Percentiles rank a stretch among this genome's conserved stretches.
Conservation (phyloP, 2,329 filamentous ascomycete species). For the Calonectria montana region DNA sequence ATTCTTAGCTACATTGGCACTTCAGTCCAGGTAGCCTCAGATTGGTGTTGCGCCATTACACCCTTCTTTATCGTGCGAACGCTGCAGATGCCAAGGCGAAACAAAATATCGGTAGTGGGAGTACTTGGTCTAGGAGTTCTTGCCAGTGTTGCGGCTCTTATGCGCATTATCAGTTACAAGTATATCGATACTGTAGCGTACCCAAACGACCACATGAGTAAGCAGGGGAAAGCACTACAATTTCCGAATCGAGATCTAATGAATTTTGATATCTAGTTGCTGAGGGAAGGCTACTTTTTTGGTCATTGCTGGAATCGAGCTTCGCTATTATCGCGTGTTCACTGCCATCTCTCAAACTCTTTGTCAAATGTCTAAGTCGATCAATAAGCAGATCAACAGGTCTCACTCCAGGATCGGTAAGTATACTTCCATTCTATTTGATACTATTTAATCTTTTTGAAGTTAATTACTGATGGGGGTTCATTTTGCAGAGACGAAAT, state of each 20-base stretch:
- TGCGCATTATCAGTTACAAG: constrained; percentile 30
- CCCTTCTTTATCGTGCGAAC: constrained; percentile 44
- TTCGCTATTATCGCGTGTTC: constrained; percentile 31
- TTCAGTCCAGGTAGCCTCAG: constrained; percentile 35
- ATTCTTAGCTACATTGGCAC: constrained; percentile 31
- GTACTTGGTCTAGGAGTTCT: constrained; percentile 26
- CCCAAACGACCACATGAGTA: constrained; percentile 17
- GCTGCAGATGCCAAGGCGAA: constrained; percentile 39
- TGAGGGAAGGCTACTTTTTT: constrained; percentile 25
- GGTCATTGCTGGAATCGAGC: constrained; percentile 25
- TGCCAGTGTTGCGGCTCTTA: constrained; percentile 28
- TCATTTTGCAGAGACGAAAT: not conserved
- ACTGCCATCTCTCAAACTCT: constrained; percentile 24
- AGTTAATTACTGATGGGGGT: not conserved
- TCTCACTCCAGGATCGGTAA: constrained; percentile 11
- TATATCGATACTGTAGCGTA: constrained; percentile 22
- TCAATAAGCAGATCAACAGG: constrained; percentile 19
- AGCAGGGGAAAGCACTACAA: not conserved
- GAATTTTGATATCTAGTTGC: not conserved
- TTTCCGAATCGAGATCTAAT: not conserved
- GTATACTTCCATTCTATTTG: accelerated
- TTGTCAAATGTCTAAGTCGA: constrained; percentile 11
- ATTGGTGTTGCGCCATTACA: constrained; percentile 44
- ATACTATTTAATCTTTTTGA: too few relatives aligned
- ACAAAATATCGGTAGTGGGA: constrained; percentile 32